These are phyloP conservation scores for Xylariaceae sp. DNA, from an alignment of 2,329 filamentous ascomycete genomes.

Conservation along the genomic window DNA sequence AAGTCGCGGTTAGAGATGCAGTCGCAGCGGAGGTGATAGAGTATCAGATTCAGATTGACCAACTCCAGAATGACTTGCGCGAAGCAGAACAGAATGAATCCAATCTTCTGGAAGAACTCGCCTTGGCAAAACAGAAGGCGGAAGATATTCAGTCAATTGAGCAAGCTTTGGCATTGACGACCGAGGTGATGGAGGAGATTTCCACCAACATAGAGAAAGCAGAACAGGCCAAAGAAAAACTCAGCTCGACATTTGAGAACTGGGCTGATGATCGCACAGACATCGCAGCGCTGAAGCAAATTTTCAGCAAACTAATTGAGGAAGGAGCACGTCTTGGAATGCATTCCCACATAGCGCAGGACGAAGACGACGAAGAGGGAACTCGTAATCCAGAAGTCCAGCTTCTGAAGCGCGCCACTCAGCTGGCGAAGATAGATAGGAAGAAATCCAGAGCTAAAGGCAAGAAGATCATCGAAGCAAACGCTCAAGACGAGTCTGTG, in stretches of 20 bases:
- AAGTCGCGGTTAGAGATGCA: slow-evolving; percentile 25
- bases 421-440: slow-evolving; percentile 6
- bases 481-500: background rate
- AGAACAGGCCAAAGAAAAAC: slow-evolving; percentile 10
- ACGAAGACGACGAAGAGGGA: slow-evolving; percentile 16
- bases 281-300: slow-evolving; percentile 18
- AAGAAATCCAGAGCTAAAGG: no score
- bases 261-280: slow-evolving; percentile 21
- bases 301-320: slow-evolving; percentile 17
- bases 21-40: slow-evolving; percentile 33
- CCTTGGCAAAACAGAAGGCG: slow-evolving; percentile 21
- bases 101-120: slow-evolving; percentile 27
- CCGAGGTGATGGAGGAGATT: slow-evolving; percentile 10
- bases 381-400: slow-evolving; percentile 14
- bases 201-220: slow-evolving; percentile 13
- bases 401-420: slow-evolving; percentile 7
- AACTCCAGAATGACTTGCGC: slow-evolving; percentile 24
- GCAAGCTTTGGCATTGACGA: slow-evolving; percentile 9
- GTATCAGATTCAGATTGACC: slow-evolving; percentile 24
- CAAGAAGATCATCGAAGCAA: no score
- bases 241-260: slow-evolving; percentile 18
- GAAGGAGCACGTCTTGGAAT: slow-evolving; percentile 18
- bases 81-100: slow-evolving; percentile 20
- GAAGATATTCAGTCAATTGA: slow-evolving; percentile 13
- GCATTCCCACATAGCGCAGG: slow-evolving; percentile 20